Evolutionary conservation across 2,329 filamentous ascomycete species (phyloP), one percentile per base, ranked within the genome.

Genomic region (Chaetomium sp.): DNA sequence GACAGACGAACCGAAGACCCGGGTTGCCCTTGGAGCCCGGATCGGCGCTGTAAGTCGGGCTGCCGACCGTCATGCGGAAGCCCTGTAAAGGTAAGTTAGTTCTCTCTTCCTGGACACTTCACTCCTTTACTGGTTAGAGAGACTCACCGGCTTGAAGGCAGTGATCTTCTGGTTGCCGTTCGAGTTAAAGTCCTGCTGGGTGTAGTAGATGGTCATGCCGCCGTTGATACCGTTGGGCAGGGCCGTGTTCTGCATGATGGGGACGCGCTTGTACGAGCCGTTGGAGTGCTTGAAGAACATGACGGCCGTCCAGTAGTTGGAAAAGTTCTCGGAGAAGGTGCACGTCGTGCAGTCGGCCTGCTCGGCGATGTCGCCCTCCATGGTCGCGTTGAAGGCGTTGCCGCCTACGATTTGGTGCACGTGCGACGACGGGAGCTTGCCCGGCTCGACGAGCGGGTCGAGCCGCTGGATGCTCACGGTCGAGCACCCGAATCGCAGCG

Each of bases 31-130:
- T 75, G 45, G 74, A 53, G 29, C 74, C 45, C 8, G 56, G 49
- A 16, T 51, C 25, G n/a, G 33, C 50, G 21, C 8, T 49, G 21
- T 59, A 42, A 2, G 68, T 68, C 9, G 73, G 70, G 65, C 72
- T 76, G 49, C 78, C 79, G 10, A 80, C 73, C 2, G 77, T 76
- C 78, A 81, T 81, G 54, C 78, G 75, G 73, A 81, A 81, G 21
- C 78, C 78, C 76, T 78, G 31, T 16, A 65, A 68, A 62, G 50
- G 33, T 27, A 23, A 13, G 55, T 57, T n/a, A 57, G 54, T 25
- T 16, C 35, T 5, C 2, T 42, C 13, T 42, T 6, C 19, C 38
- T n/a, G 16, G 7, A 3, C 38, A 3, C 4, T 6, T 42, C 35
- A 4, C 35, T 16, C 12, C 35, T 38, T 38, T 4, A 3, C 6